Evolutionary conservation across 345 rosid genomes (phyloP).

Genomic region (Schrenkiella parvula): DNA sequence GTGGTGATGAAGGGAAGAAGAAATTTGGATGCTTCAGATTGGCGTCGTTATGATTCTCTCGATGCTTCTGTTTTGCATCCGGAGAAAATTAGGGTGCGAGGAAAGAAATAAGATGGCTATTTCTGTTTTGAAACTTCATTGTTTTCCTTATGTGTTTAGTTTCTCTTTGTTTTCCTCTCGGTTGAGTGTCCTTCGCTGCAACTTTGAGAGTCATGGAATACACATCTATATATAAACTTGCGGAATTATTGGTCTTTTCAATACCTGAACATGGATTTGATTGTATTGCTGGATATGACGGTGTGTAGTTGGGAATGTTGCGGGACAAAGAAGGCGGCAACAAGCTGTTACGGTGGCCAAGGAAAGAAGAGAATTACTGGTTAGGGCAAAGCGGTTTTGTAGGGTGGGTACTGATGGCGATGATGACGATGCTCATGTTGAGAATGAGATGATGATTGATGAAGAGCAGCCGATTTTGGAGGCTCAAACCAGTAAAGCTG

Average conservation of each 20-base stretch:
- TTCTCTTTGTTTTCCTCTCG: neutral
- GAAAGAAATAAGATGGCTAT: neutral
- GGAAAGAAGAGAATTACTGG: conserved; percentile 81
- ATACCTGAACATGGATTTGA: neutral
- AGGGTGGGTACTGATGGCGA: conserved; percentile 62
- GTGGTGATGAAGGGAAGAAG: neutral
- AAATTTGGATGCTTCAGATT: neutral
- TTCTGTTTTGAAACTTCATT: neutral
- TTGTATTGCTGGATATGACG: conserved; percentile 23
- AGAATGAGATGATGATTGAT: conserved; percentile 69
- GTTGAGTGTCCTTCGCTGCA: neutral
- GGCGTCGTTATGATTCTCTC: neutral
- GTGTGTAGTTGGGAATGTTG: conserved; percentile 60
- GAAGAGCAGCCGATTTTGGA: conserved; percentile 75
- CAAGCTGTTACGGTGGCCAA: conserved; percentile 84
- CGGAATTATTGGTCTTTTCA: neutral
- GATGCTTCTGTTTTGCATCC: neutral
- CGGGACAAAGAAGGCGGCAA: conserved; percentile 83
- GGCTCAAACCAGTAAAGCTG: conserved; percentile 57
- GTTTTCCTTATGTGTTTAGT: neutral
- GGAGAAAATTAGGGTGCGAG: neutral
- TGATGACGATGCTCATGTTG: conserved; percentile 30
- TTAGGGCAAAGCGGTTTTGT: conserved; percentile 84
- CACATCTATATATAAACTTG: neutral
- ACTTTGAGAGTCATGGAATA: neutral